A percentile compares a stretch with the other conserved stretches of the same genome.
Evolutionary conservation across 441 rosid species (phyloP).

Genomic region (Melastoma candidum): DNA sequence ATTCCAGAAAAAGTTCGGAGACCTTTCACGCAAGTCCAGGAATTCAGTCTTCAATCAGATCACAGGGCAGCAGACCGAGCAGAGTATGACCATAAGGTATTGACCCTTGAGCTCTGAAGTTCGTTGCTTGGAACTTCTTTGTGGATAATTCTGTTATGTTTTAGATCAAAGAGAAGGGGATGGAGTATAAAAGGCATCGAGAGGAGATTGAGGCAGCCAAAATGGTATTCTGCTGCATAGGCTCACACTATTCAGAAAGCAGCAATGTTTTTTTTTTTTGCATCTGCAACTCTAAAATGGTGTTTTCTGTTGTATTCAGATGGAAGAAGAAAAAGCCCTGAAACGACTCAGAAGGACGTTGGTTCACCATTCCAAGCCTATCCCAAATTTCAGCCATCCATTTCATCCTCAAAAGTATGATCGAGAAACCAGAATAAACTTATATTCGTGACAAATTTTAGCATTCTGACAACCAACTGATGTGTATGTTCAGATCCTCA

Average conservation of each 20-base stretch:
- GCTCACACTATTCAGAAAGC: background rate
- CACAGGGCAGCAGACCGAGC: constrained; percentile 71
- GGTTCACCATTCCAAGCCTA: constrained; percentile 90
- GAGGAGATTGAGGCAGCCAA: constrained; percentile 81
- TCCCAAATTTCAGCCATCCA: constrained; percentile 79
- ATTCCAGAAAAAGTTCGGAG: constrained; percentile 75
- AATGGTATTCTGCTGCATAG: constrained; percentile 37
- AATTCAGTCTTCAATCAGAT: constrained; percentile 63
- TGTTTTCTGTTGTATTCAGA: constrained; percentile 21
- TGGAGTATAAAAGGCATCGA: constrained; percentile 74
- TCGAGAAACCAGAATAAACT: background rate
- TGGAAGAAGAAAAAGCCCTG: constrained; percentile 85
- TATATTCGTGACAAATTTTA: background rate
- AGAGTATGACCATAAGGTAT: constrained; percentile 86
- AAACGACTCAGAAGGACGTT: constrained; percentile 83
- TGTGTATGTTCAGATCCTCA: constrained; percentile 37
- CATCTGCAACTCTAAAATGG: background rate
- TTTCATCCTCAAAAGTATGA: constrained; percentile 82
- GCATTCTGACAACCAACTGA: background rate
- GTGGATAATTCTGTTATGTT: constrained; percentile 3
- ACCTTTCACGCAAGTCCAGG: constrained; percentile 78
- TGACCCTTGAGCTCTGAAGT: background rate
- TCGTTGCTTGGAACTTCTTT: background rate
- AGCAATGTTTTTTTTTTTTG: background rate
- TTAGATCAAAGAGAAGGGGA: constrained; percentile 90